Conservation (phyloP, 257 asterid genomes). For the Salvia splendens region DNA sequence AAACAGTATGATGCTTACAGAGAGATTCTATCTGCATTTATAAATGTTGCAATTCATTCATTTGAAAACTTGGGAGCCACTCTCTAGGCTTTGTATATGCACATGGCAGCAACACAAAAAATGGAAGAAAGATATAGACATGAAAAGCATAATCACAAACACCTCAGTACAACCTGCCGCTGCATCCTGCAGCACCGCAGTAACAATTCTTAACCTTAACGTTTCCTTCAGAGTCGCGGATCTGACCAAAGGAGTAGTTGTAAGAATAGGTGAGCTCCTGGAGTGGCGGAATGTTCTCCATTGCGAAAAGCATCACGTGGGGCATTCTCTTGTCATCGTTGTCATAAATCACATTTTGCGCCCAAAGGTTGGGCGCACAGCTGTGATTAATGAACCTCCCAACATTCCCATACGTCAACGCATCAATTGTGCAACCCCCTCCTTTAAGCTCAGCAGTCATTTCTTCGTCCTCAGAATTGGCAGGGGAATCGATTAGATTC, state of each 20-base stretch:
- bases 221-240: conserved; percentile 66
- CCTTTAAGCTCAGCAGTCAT: conserved; percentile 37
- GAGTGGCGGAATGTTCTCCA: conserved; percentile 76
- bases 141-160: not conserved
- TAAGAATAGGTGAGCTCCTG: conserved; percentile 80
- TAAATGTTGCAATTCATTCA: not conserved
- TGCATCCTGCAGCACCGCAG: conserved; percentile 69
- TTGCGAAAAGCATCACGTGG: conserved; percentile 85
- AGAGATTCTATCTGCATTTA: not conserved
- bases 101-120: not conserved
- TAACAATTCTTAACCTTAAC: conserved; percentile 65
- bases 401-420: conserved; percentile 57
- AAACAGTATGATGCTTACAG: not conserved
- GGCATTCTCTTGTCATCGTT: conserved; percentile 72
- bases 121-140: not conserved
- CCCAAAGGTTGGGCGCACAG: conserved; percentile 84
- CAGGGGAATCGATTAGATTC: conserved; percentile 41
- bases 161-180: conserved; percentile 74
- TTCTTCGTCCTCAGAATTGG: conserved; percentile 38
- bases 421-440: conserved; percentile 79
- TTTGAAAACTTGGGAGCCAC: not conserved
- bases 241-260: conserved; percentile 57
- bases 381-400: conserved; percentile 92
- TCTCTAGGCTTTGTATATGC: not conserved
- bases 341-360: conserved; percentile 75